These are phyloP conservation scores for Rhizoctonia solani DNA, from an alignment of 1,284 basidiomycete genomes.

Conservation along the genomic window DNA sequence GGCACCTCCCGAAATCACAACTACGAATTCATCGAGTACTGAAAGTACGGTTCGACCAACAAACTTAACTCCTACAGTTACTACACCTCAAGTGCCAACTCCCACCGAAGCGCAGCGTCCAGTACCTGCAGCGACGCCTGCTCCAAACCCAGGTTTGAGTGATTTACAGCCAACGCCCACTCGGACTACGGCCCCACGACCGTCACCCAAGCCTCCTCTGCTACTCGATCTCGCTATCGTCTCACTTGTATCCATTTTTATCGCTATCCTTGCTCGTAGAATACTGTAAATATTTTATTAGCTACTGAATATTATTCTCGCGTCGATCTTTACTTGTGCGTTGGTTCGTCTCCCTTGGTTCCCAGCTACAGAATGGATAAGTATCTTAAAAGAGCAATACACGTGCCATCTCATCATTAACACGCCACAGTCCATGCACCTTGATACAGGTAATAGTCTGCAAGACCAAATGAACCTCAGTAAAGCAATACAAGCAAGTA, in stretches of 20 bases:
- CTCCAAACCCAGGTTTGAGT: too few relatives aligned
- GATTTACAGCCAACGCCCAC: too few relatives aligned
- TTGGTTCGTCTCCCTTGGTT: not conserved
- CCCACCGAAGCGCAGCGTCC: not conserved
- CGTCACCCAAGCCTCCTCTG: slow-evolving; percentile 19
- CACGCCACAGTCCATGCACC: not conserved
- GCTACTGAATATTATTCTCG: slow-evolving; percentile 23
- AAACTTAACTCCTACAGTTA: slow-evolving; percentile 11
- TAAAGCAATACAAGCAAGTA: not conserved
- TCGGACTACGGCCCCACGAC: slow-evolving; percentile 2
- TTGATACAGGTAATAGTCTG: not conserved
- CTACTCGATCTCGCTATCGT: slow-evolving; percentile 27
- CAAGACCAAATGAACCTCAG: slow-evolving; percentile 24
- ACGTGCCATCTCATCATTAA: not conserved
- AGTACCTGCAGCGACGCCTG: too few relatives aligned
- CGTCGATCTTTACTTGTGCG: not conserved
- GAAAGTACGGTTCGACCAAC: not conserved
- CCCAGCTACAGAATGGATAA: not conserved
- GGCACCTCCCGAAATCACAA: not conserved
- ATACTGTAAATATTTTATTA: slow-evolving; percentile 10
- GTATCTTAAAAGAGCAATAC: not conserved
- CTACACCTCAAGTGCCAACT: slow-evolving; percentile 2
- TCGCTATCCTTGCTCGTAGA: slow-evolving; percentile 33
- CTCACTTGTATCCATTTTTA: slow-evolving; percentile 34
- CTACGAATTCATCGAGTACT: not conserved